phyloP scores from a whole-genome alignment of 495 filamentous ascomycete species.

The Trichoderma erinaceum region DNA sequence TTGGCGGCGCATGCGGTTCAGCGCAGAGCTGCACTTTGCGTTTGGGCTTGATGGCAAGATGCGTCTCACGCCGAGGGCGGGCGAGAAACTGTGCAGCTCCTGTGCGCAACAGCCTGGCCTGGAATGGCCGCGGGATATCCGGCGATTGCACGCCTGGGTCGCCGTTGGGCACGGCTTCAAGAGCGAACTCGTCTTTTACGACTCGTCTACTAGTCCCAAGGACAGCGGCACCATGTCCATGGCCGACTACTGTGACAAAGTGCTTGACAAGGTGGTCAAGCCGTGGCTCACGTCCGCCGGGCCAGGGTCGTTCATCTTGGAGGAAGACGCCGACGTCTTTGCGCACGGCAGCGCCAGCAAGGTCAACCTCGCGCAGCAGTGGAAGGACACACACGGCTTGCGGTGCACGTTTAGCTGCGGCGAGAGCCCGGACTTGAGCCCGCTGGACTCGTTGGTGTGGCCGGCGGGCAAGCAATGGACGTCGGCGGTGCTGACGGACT shows the following conservation, averaged over 20 bases:
- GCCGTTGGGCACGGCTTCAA: conserved; percentile 14
- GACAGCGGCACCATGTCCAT: conserved; percentile 5
- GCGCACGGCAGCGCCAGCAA: conserved; percentile 17
- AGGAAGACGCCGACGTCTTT: conserved; percentile 12
- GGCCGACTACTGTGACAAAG: conserved; percentile 13
- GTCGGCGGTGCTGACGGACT: conserved; percentile 12
- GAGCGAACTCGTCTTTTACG: conserved; percentile 17
- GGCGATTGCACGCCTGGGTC: conserved; percentile 10
- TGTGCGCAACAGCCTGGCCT: conserved; percentile 5
- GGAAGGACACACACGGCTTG: conserved; percentile 13
- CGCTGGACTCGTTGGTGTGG: conserved; percentile 14
- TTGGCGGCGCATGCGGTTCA: conserved; percentile 17
- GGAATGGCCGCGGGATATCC: conserved; percentile 4
- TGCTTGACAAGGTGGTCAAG: conserved; percentile 15
- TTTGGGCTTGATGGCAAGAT: conserved; percentile 17
- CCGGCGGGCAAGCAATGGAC: conserved; percentile 16
- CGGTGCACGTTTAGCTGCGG: conserved; percentile 11
- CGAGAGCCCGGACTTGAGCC: conserved; percentile 16
- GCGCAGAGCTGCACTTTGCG: conserved; percentile 16
- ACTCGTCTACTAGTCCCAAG: conserved; percentile 5
- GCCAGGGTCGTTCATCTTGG: neutral
- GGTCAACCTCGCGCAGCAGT: conserved; percentile 16
- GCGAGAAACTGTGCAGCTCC: conserved; percentile 4
- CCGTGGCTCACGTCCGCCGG: conserved; percentile 4
- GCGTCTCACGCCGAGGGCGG: neutral